Evolutionary conservation across 1,139 yeast species (phyloP).

Genomic region (Pichia sp.): DNA sequence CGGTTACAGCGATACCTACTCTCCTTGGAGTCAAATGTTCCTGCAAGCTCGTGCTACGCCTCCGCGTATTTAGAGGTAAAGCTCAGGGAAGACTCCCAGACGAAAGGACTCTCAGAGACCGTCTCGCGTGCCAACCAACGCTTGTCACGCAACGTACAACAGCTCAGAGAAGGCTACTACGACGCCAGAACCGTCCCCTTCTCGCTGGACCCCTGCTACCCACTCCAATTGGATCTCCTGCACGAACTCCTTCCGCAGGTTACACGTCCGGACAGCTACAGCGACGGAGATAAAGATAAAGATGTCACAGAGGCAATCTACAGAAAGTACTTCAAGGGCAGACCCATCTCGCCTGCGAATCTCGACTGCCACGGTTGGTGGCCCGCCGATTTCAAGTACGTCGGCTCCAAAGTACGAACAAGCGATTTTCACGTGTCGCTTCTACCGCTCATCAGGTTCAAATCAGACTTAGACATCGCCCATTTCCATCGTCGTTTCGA

Average conservation of each 20-base stretch:
- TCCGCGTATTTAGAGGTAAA: slow-evolving; percentile 8
- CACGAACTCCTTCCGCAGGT: slow-evolving; percentile 19
- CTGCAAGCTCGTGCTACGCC: background rate
- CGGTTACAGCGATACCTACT: slow-evolving; percentile 12
- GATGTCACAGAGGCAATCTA: background rate
- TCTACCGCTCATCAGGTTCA: slow-evolving; percentile 25
- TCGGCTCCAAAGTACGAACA: slow-evolving; percentile 9
- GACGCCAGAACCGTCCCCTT: slow-evolving; percentile 4
- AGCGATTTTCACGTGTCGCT: slow-evolving; percentile 25
- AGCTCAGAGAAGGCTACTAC: slow-evolving; percentile 12
- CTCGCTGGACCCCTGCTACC: background rate
- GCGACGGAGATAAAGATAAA: background rate
- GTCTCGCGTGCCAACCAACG: slow-evolving; percentile 8
- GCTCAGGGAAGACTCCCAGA: background rate
- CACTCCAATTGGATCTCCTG: slow-evolving; percentile 20
- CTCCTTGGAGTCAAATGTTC: slow-evolving; percentile 8
- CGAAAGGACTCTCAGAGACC: slow-evolving; percentile 3
- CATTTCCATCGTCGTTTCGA: background rate
- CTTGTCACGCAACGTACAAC: background rate
- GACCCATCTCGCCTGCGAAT: slow-evolving; percentile 20
- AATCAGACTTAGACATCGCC: slow-evolving; percentile 1
- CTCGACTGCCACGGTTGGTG: slow-evolving; percentile 14
- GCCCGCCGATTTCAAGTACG: slow-evolving; percentile 11
- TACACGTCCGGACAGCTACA: background rate
- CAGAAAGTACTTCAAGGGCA: slow-evolving; percentile 12